phyloP scores from a whole-genome alignment of 2,329 filamentous ascomycete genomes.

The Verticillium alfalfae region DNA sequence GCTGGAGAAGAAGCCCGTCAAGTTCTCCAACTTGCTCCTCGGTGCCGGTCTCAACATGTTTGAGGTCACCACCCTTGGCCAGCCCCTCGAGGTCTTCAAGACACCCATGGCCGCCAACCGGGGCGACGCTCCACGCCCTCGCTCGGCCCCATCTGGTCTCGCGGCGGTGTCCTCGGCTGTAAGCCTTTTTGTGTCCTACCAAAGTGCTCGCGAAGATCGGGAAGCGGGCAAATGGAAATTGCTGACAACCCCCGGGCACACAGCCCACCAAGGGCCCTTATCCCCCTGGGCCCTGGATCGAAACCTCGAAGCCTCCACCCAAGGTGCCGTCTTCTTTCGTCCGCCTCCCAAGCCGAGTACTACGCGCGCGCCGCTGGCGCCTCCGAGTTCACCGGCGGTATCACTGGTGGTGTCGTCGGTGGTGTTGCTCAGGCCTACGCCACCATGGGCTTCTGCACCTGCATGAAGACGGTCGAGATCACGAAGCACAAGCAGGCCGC shows the following conservation, averaged over 20 bases:
- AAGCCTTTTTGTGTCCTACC: conserved; percentile 34
- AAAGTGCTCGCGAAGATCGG: too few species aligned
- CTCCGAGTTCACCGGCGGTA: conserved; percentile 81
- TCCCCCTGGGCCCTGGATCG: conserved; percentile 99
- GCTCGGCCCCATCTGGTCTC: conserved; percentile 83
- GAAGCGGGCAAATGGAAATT: too few species aligned
- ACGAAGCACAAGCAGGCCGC: conserved; percentile 95
- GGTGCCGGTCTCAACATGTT: conserved; percentile 94
- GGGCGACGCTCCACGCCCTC: conserved; percentile 77
- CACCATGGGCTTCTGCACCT: conserved; percentile 99
- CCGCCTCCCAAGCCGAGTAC: conserved; percentile 93
- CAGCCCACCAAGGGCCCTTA: conserved; percentile 99
- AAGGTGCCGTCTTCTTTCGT: conserved; percentile 99
- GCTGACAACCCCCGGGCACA: conserved; percentile 7
- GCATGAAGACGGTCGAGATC: conserved; percentile 99
- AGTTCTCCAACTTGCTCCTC: conserved; percentile 97
- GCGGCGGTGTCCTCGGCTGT: conserved; percentile 93
- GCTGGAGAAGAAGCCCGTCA: conserved; percentile 98
- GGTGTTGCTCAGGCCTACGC: conserved; percentile 98
- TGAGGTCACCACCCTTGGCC: conserved; percentile 63
- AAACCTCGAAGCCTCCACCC: conserved; percentile 99
- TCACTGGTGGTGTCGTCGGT: conserved; percentile 84
- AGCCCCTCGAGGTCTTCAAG: conserved; percentile 98
- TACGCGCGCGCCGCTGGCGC: conserved; percentile 81
- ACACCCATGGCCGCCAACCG: conserved; percentile 99